phyloP scores from a whole-genome alignment of 164 flowering plant genomes.

The Litsea cubeba region DNA sequence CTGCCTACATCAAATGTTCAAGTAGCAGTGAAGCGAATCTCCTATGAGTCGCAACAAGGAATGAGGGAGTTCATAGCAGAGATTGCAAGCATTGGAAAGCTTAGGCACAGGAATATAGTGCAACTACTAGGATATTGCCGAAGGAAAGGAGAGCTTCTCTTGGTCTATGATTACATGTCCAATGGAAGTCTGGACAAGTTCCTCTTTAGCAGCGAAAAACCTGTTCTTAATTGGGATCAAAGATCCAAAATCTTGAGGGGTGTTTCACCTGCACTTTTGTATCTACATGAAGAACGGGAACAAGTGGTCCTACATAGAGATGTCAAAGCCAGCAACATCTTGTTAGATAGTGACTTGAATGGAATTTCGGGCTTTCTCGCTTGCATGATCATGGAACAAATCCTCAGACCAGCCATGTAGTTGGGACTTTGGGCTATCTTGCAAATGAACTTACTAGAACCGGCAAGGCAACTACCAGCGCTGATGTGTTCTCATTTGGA shows the following conservation, averaged over 20 bases:
- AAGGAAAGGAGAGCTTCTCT: conserved; percentile 44
- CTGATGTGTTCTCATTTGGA: conserved; percentile 53
- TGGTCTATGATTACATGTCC: conserved; percentile 74
- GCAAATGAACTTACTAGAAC: too few relatives aligned
- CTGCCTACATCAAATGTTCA: conserved; percentile 27
- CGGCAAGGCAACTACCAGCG: conserved; percentile 30
- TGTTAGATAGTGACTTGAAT: conserved; percentile 34
- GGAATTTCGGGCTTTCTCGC: conserved; percentile 43
- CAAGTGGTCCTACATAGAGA: conserved; percentile 49
- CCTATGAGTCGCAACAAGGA: conserved; percentile 64
- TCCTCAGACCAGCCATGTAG: conserved; percentile 36
- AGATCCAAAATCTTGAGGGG: conserved; percentile 16
- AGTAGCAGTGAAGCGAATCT: conserved; percentile 77
- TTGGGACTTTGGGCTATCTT: conserved; percentile 43
- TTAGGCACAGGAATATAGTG: conserved; percentile 69
- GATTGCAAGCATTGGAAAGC: conserved; percentile 57
- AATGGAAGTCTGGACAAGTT: conserved; percentile 75
- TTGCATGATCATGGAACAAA: conserved; percentile 33
- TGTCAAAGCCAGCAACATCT: conserved; percentile 42
- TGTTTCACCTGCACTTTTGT: conserved; percentile 15
- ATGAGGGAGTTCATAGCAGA: conserved; percentile 58
- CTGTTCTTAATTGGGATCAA: conserved; percentile 39
- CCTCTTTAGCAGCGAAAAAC: conserved; percentile 37
- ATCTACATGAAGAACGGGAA: conserved; percentile 55
- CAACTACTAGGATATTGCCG: conserved; percentile 71